A percentile compares a stretch with the other conserved stretches of the same genome.
These are phyloP conservation scores for Akanthomyces lecanii DNA, from an alignment of 2,329 filamentous ascomycete genomes.

Conservation along the genomic window DNA sequence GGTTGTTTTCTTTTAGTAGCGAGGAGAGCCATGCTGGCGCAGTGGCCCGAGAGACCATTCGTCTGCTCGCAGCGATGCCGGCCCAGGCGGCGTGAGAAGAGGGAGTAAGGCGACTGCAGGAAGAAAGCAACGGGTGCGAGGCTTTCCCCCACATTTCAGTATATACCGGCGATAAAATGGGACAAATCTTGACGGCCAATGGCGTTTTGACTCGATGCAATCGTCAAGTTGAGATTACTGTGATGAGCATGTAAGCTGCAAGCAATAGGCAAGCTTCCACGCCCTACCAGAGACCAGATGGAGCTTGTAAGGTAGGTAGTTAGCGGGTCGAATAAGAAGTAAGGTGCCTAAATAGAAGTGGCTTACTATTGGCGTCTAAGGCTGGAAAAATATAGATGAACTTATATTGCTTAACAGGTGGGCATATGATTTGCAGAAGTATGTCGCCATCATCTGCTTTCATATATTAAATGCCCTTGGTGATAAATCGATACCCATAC, in stretches of 20 bases:
- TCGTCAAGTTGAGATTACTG: neutral
- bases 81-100: neutral
- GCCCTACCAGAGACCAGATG: neutral
- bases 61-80: neutral
- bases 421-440: slow-evolving; percentile 7
- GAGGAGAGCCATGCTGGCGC: slow-evolving; percentile 32
- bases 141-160: neutral
- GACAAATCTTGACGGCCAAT: neutral
- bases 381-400: neutral
- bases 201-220: neutral
- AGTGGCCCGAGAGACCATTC: neutral
- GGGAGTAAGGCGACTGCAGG: neutral
- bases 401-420: slow-evolving; percentile 4
- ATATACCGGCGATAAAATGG: neutral
- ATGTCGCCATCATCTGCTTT: neutral
- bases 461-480: neutral
- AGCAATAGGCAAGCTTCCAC: no score
- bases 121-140: neutral
- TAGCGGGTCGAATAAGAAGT: slow-evolving; percentile 6
- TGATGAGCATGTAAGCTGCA: neutral
- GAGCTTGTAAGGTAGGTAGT: no score
- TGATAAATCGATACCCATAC: neutral
- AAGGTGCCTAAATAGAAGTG: neutral
- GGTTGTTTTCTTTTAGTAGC: slow-evolving; percentile 24
- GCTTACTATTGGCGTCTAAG: neutral